phyloP scores from a whole-genome alignment of 2,329 filamentous ascomycete species.

The Phialophora chinensis region DNA sequence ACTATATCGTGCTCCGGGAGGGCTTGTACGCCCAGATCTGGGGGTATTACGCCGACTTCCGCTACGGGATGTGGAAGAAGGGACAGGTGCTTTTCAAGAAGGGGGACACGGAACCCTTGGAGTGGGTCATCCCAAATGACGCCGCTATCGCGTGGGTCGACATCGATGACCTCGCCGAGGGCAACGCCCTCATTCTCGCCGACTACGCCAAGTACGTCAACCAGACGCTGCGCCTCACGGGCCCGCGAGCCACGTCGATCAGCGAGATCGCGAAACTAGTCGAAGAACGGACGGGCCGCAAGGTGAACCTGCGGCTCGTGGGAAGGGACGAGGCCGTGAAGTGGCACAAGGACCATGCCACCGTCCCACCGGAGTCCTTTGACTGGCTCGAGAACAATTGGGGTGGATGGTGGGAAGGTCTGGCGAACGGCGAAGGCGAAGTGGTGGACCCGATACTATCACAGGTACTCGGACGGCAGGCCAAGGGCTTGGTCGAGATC shows the following conservation, averaged over 20 bases:
- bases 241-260: slow-evolving; percentile 2
- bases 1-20: slow-evolving; percentile 13
- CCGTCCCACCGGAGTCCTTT: slow-evolving; percentile 1
- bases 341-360: slow-evolving; percentile 9
- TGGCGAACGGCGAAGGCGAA: slow-evolving; percentile 6
- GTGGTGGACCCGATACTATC: slow-evolving; percentile 1
- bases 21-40: slow-evolving; percentile 11
- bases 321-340: neutral
- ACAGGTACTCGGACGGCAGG: slow-evolving; percentile 7
- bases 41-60: slow-evolving; percentile 1
- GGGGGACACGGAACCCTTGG: neutral
- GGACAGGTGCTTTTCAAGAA: neutral
- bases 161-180: slow-evolving; percentile 16
- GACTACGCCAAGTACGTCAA: neutral
- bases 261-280: slow-evolving; percentile 17
- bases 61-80: slow-evolving; percentile 1
- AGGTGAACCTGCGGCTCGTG: slow-evolving; percentile 3
- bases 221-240: slow-evolving; percentile 10
- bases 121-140: slow-evolving; percentile 13
- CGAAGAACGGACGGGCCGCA: neutral
- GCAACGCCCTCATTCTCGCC: slow-evolving; percentile 11
- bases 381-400: slow-evolving; percentile 18
- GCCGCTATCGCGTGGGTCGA: slow-evolving; percentile 12
- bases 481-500: slow-evolving; percentile 10
- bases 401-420: slow-evolving; percentile 11